phyloP scores from a whole-genome alignment of 1,139 yeast species.

The Trichomonascaceae sp. region DNA sequence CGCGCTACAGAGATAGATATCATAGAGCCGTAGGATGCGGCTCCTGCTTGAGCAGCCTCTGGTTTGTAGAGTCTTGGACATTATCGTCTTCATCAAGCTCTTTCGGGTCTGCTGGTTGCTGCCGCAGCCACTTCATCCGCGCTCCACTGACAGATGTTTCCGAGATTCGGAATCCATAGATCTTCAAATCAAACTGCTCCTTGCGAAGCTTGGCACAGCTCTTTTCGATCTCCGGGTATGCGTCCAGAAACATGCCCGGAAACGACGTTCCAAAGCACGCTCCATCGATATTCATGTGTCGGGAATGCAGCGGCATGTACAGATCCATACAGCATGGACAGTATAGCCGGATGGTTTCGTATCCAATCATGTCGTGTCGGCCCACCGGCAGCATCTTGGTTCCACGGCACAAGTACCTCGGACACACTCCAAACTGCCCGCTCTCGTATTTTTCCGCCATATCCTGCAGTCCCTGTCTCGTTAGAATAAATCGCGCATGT shows the following conservation, averaged over 20 bases:
- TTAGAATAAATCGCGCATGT: slow-evolving; percentile 81
- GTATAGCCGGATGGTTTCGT: slow-evolving; percentile 79
- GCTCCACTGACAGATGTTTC: slow-evolving; percentile 74
- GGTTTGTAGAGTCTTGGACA: too few relatives aligned
- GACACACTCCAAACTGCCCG: slow-evolving; percentile 84
- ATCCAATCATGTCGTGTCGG: slow-evolving; percentile 78
- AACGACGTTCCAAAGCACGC: slow-evolving; percentile 95
- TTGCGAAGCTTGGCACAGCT: slow-evolving; percentile 37
- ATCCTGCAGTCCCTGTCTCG: slow-evolving; percentile 80
- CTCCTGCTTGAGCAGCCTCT: too few relatives aligned
- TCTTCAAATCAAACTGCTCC: slow-evolving; percentile 52
- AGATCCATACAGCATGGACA: slow-evolving; percentile 93
- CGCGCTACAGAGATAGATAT: too few relatives aligned
- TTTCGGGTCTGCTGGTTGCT: slow-evolving; percentile 37
- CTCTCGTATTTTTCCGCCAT: slow-evolving; percentile 95
- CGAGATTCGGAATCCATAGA: slow-evolving; percentile 78
- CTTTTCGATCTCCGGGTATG: slow-evolving; percentile 70
- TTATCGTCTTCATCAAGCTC: slow-evolving; percentile 5
- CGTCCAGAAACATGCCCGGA: slow-evolving; percentile 81
- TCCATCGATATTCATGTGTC: slow-evolving; percentile 84
- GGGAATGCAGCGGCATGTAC: slow-evolving; percentile 72
- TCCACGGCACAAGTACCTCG: slow-evolving; percentile 83
- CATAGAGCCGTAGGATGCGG: too few relatives aligned
- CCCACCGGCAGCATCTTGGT: slow-evolving; percentile 90
- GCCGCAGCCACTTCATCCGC: slow-evolving; percentile 89